Base-by-base conservation (phyloP, 2,329 filamentous ascomycete genomes). In the Cladosporium phlei region DNA sequence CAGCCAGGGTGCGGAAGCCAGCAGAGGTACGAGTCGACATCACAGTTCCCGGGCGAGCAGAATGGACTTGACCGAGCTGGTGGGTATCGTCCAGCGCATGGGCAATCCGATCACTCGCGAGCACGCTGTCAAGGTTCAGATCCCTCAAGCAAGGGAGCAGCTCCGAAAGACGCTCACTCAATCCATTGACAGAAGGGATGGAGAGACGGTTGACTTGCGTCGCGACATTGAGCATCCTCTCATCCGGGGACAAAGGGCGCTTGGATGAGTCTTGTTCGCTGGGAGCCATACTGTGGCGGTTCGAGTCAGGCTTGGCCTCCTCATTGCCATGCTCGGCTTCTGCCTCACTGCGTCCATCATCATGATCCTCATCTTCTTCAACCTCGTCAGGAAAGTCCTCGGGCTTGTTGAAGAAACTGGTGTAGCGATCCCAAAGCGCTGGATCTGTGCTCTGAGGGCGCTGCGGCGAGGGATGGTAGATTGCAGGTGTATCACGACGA, bases 81-180 rank as follows among this genome's bases (percentile, higher is more conserved):
- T 57, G 55, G 10, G 64, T 59, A 22, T 58, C 54, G 14, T 69
- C 64, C 50, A 69, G 65, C 20, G 66, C 66, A 30, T 59, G 55
- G 28, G 67, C 62, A 44, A 69, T 60, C 4, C 58, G 58, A 38
- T 69, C 66, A 24, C 62, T 63, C 17, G 54, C 55, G 14, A 65
- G 52, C 11, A 63, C 50, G 37, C 62, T 65, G 25, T 65, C 63
- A 17, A 66, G 60, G 45, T 67, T 64, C 34, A 69, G 60, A 40
- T 67, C 66, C 19, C 59, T 64, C 40, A 75, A 52, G 8, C 68
- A 67, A 4, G 71, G 72, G 14, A 74, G 53, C 10, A 73, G 59
- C 55, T 70, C 68, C 0, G 71, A 72, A 10, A 75, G 57, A 16
- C 70, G 65, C 39, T 72, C 64, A 2, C 71, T 73, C 6, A 75